Conservation (phyloP, 2,329 filamentous ascomycete genomes). For the Didymella segeticola region DNA sequence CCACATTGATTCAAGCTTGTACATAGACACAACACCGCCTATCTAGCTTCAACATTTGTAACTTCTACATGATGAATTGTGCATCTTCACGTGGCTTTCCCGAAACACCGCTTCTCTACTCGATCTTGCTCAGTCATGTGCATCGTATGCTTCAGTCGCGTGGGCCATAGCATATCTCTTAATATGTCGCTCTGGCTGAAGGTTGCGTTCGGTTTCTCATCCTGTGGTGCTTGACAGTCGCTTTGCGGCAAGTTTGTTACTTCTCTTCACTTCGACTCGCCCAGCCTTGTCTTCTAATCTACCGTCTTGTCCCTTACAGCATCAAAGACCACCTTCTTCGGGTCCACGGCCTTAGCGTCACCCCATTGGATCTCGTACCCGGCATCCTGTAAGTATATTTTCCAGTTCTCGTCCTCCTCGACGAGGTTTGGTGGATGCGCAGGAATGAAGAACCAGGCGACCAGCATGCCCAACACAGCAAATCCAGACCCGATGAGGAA, state of each 20-base stretch:
- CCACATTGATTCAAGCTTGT: too few relatives aligned
- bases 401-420: constrained; percentile 40
- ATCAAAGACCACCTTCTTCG: constrained; percentile 16
- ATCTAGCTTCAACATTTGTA: too few relatives aligned
- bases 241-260: too few relatives aligned
- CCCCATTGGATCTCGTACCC: constrained; percentile 36
- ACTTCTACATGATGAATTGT: too few relatives aligned
- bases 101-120: too few relatives aligned
- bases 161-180: too few relatives aligned
- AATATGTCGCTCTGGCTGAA: neutral
- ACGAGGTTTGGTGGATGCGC: constrained; percentile 31
- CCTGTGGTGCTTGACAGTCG: too few relatives aligned
- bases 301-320: constrained; percentile 10
- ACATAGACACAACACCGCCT: too few relatives aligned
- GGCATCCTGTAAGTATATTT: constrained; percentile 28
- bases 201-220: neutral
- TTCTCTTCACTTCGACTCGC: too few relatives aligned
- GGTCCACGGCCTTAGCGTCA: constrained; percentile 28
- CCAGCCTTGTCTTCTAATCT: neutral
- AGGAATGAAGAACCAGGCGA: constrained; percentile 42
- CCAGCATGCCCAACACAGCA: constrained; percentile 30
- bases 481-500: constrained; percentile 37
- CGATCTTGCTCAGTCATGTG: too few relatives aligned
- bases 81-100: too few relatives aligned
- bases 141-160: too few relatives aligned